A percentile compares a stretch with the other conserved stretches of the same genome.
Evolutionary conservation across 2,329 filamentous ascomycete genomes (phyloP).

Genomic region (Metarhizium anisopliae): DNA sequence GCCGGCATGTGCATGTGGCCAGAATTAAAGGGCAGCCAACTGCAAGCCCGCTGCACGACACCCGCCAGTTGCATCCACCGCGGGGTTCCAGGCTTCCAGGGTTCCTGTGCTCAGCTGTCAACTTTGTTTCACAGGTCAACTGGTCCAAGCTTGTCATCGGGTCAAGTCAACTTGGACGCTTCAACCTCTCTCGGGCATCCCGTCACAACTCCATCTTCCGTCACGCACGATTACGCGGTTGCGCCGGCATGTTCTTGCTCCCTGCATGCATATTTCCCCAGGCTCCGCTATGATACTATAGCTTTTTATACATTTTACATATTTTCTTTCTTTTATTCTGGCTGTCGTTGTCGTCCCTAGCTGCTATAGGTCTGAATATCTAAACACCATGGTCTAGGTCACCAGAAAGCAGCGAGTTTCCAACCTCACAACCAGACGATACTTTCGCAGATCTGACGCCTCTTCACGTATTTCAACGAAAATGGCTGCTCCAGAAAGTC

Average conservation of each 20-base stretch:
- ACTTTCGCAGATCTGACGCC: conserved; percentile 13
- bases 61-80: no score
- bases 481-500: conserved; percentile 19
- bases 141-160: no score
- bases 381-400: conserved; percentile 26
- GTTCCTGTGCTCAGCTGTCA: background rate
- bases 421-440: conserved; percentile 14
- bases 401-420: conserved; percentile 9
- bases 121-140: background rate
- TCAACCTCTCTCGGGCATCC: background rate
- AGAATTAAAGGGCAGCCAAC: no score
- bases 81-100: background rate
- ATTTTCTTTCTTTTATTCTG: background rate
- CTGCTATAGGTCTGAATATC: background rate
- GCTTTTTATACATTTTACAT: background rate
- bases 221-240: background rate
- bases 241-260: background rate
- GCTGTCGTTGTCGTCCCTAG: background rate
- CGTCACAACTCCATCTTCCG: background rate
- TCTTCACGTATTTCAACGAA: conserved; percentile 5
- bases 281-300: background rate
- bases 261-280: background rate
- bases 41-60: no score
- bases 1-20: no score
- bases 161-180: no score